These are phyloP conservation scores for Saturnispora dispora DNA, from an alignment of 805 yeast genomes.

Conservation along the genomic window DNA sequence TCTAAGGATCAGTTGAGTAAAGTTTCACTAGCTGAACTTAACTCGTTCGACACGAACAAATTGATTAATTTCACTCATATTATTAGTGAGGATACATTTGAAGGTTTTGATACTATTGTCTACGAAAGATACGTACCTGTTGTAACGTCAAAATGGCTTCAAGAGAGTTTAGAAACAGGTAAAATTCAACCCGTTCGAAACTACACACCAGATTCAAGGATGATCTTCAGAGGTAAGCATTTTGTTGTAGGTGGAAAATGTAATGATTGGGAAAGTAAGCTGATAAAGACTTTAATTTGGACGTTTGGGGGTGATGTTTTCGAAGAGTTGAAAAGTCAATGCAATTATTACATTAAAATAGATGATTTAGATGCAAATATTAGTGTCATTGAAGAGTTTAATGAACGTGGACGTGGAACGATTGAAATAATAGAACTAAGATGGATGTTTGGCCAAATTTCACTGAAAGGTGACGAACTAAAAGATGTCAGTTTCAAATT, in stretches of 20 bases:
- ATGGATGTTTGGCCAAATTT: constrained; percentile 42
- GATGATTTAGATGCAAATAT: constrained; percentile 42
- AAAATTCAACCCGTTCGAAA: constrained; percentile 43
- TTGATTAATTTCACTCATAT: constrained; percentile 34
- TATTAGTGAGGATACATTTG: constrained; percentile 36
- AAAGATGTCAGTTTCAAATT: background rate
- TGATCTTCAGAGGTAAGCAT: constrained; percentile 54
- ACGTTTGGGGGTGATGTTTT: constrained; percentile 72
- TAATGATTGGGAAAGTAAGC: background rate
- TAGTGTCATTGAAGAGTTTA: constrained; percentile 20
- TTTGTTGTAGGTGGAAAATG: constrained; percentile 36
- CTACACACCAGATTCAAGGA: constrained; percentile 65
- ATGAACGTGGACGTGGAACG: constrained; percentile 25
- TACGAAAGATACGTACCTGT: constrained; percentile 53
- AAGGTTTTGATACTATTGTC: constrained; percentile 38
- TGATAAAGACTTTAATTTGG: constrained; percentile 51
- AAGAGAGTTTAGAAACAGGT: constrained; percentile 33
- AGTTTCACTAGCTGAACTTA: constrained; percentile 10
- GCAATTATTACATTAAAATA: constrained; percentile 67
- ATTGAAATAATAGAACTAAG: constrained; percentile 63
- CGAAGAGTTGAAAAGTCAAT: constrained; percentile 53
- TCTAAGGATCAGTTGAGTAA: background rate
- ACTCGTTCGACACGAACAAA: constrained; percentile 11
- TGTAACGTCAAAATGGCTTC: constrained; percentile 54
- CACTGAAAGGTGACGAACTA: constrained; percentile 32